These are phyloP conservation scores for Silene coronaria DNA, from an alignment of 179 eudicot genomes.

Conservation along the genomic window DNA sequence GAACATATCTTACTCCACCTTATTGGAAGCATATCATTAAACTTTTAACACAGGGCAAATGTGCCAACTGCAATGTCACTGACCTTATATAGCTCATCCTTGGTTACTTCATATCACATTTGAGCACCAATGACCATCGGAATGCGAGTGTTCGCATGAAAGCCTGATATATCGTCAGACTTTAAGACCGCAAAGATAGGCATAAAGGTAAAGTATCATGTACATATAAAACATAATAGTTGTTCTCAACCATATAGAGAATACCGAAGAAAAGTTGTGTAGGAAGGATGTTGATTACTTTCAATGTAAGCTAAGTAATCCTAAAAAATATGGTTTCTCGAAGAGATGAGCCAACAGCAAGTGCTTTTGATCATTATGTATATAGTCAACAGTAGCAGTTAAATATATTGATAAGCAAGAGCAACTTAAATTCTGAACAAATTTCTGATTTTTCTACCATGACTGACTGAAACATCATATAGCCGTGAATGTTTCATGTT, in stretches of 20 bases:
- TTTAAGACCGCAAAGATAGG: conserved; percentile 17
- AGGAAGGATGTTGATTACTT: conserved; percentile 36
- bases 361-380: conserved; percentile 71
- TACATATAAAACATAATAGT: not conserved
- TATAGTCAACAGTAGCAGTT: conserved; percentile 8
- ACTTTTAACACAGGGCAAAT: no score
- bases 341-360: conserved; percentile 83
- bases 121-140: conserved; percentile 86
- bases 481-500: no score
- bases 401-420: not conserved
- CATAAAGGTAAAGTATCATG: not conserved
- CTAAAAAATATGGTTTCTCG: conserved; percentile 94
- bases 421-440: no score
- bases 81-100: conserved; percentile 84
- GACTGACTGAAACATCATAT: no score
- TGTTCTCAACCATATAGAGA: not conserved
- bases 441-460: no score
- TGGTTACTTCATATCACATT: conserved; percentile 89
- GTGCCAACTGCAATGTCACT: not conserved
- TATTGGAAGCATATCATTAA: not conserved
- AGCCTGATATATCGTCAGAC: conserved; percentile 77
- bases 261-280: not conserved
- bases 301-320: conserved; percentile 72
- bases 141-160: conserved; percentile 89
- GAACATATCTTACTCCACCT: not conserved